Evolutionary conservation across 176 grass and related monocot genomes (phyloP).

Genomic region (Rhynchospora breviuscula): DNA sequence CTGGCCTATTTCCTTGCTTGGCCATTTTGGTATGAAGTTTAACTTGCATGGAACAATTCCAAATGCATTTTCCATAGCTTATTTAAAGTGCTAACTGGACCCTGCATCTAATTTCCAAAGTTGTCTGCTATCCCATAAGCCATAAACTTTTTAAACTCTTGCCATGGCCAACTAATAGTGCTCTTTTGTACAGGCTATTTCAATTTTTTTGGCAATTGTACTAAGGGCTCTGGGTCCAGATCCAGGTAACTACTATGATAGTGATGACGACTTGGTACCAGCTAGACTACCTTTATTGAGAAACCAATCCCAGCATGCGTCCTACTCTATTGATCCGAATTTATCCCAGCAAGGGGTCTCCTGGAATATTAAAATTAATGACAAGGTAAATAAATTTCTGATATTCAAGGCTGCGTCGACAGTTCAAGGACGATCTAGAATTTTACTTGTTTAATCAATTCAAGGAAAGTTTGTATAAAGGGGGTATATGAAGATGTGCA

Average conservation of each 20-base stretch:
- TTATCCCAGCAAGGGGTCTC: slow-evolving; percentile 46
- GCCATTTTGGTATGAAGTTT: background rate
- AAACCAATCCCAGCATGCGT: slow-evolving; percentile 40
- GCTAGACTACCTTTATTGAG: slow-evolving; percentile 83
- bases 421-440: background rate
- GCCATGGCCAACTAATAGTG: background rate
- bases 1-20: background rate
- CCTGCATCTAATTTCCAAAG: background rate
- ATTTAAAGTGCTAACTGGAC: background rate
- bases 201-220: slow-evolving; percentile 61
- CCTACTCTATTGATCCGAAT: slow-evolving; percentile 31
- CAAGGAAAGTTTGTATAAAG: background rate
- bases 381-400: slow-evolving; percentile 37
- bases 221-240: slow-evolving; percentile 75
- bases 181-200: slow-evolving; percentile 40
- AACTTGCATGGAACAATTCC: background rate
- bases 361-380: slow-evolving; percentile 61
- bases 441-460: background rate
- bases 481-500: background rate
- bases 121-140: background rate
- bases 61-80: background rate
- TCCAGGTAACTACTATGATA: slow-evolving; percentile 55
- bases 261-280: slow-evolving; percentile 57
- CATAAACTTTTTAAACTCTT: background rate
- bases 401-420: background rate